A percentile compares a stretch with the other conserved stretches of the same genome.
Evolutionary conservation across 192 early-diverging fungal species (phyloP).

Genomic region (Coemansia sp.): DNA sequence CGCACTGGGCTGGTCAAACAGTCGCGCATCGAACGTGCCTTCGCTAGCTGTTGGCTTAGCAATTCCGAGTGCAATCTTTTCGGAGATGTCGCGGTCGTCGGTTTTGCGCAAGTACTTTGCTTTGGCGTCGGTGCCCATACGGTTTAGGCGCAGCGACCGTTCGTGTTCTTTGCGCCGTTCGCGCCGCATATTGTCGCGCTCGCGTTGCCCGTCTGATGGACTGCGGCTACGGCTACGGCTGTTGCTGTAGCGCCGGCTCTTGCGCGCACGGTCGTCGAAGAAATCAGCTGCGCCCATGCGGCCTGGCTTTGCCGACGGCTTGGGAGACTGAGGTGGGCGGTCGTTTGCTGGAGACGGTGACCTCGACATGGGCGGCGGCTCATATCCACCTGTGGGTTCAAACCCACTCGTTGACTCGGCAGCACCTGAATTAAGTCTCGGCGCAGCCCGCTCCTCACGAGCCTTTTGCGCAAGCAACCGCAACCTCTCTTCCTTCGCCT

Average conservation of each 20-base stretch:
- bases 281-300: slow-evolving; percentile 30
- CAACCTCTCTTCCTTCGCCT: slow-evolving; percentile 87
- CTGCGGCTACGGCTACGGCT: slow-evolving; percentile 17
- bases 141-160: slow-evolving; percentile 78
- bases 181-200: slow-evolving; percentile 85
- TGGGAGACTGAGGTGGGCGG: slow-evolving; percentile 5
- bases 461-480: slow-evolving; percentile 89
- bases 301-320: neutral
- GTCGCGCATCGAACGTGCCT: slow-evolving; percentile 88
- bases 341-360: neutral
- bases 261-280: slow-evolving; percentile 23
- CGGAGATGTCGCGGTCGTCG: slow-evolving; percentile 92
- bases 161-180: slow-evolving; percentile 84
- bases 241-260: slow-evolving; percentile 10
- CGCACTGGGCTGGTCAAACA: slow-evolving; percentile 91
- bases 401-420: neutral
- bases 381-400: slow-evolving; percentile 9
- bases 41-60: slow-evolving; percentile 93
- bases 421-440: slow-evolving; percentile 12
- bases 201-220: slow-evolving; percentile 47
- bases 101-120: slow-evolving; percentile 63
- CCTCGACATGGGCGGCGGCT: slow-evolving; percentile 18
- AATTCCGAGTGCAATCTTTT: slow-evolving; percentile 96
- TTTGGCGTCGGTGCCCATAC: slow-evolving; percentile 86
- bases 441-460: slow-evolving; percentile 76